Conservation (phyloP, 2,329 filamentous ascomycete genomes). For the Colletotrichum gloeosporioides region DNA sequence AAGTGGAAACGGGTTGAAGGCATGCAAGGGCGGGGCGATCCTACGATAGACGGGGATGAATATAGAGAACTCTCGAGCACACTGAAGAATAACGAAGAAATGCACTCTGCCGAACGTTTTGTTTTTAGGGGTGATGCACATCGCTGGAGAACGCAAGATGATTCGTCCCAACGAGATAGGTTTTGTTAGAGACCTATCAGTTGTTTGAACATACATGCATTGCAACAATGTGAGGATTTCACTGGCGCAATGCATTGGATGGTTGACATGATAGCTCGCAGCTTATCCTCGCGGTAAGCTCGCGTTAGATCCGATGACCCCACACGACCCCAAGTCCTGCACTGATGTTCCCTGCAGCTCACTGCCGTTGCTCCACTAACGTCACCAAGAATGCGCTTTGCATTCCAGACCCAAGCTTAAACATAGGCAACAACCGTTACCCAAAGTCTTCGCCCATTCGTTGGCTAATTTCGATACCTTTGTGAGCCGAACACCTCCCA, state of each 20-base stretch:
- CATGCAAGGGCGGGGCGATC: neutral
- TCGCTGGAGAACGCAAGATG: neutral
- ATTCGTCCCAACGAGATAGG: neutral
- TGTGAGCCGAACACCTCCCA: neutral
- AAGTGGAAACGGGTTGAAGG: neutral
- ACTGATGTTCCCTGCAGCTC: neutral
- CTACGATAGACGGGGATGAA: neutral
- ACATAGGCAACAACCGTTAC: neutral
- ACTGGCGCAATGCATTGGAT: neutral
- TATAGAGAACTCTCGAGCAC: neutral
- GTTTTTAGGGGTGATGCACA: neutral
- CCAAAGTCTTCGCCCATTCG: neutral
- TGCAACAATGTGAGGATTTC: neutral
- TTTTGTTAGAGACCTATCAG: neutral
- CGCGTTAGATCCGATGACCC: neutral
- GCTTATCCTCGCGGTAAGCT: neutral
- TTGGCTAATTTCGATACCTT: neutral
- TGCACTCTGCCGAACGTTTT: neutral
- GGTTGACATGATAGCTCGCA: neutral
- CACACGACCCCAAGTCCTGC: slow-evolving; percentile 1
- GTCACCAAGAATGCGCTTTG: slow-evolving; percentile 3
- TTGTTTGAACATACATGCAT: neutral
- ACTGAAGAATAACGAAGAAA: neutral
- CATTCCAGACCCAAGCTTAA: neutral
- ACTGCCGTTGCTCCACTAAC: slow-evolving; percentile 16